phyloP scores from a whole-genome alignment of 202 grass and related monocot genomes.

The Miscanthus sacchariflorus region DNA sequence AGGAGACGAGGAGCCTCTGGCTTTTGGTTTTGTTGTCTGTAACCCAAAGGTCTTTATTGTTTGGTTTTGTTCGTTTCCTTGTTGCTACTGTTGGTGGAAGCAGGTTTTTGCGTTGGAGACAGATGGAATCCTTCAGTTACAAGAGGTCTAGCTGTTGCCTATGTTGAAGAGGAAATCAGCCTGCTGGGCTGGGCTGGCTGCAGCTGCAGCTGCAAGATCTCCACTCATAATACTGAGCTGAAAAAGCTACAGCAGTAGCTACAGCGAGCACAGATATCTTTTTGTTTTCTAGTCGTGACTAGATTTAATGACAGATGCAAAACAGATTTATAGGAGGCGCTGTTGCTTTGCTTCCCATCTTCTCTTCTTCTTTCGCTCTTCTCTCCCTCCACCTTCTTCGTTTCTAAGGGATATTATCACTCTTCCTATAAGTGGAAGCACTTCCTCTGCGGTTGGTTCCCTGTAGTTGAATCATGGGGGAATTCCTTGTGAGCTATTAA shows the following conservation, averaged over 20 bases:
- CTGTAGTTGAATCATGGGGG: too few relatives aligned
- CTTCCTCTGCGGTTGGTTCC: too few relatives aligned
- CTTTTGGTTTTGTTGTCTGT: slow-evolving; percentile 29
- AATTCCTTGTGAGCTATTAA: too few relatives aligned
- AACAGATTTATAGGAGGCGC: background rate
- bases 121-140: slow-evolving; percentile 9
- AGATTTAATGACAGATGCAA: background rate
- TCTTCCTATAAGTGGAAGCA: too few relatives aligned
- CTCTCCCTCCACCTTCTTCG: too few relatives aligned
- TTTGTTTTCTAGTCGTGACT: background rate
- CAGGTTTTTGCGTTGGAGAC: background rate
- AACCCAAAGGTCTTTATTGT: background rate
- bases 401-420: too few relatives aligned
- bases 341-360: background rate
- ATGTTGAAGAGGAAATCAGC: background rate
- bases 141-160: slow-evolving; percentile 6
- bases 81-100: slow-evolving; percentile 32
- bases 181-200: too few relatives aligned
- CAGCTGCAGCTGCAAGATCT: too few relatives aligned
- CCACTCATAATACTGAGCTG: too few relatives aligned
- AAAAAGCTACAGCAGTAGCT: too few relatives aligned
- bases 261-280: too few relatives aligned
- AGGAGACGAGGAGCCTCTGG: slow-evolving; percentile 30
- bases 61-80: background rate
- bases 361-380: background rate